Evolutionary conservation across 768 basidiomycete genomes (phyloP), one percentile per base, ranked within the genome.

Genomic region (Macrolepiota dolichaula): DNA sequence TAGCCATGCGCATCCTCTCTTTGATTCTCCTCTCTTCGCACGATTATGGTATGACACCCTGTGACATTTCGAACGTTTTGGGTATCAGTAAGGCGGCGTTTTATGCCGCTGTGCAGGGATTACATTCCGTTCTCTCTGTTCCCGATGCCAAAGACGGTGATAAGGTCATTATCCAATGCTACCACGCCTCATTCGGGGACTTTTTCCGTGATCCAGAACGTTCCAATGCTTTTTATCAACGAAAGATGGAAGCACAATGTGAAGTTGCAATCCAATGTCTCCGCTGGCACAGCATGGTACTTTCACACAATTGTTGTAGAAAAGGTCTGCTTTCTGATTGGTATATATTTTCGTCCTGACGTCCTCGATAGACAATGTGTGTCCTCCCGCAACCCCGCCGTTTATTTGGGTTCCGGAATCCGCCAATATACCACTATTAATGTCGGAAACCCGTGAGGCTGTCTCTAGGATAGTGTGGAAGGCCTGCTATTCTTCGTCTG

Each of bases 101-200:
- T 15, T 50, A 50, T 17, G 22, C 47, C 22, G 22, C 47, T 19
- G 47, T 50, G 10, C 47, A 27, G 22, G 47, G 47, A 22, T 27
- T 50, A 9, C 47, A 50, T 11, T 50, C 47, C 5, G 47, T 50
- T 22, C 24, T 50, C 13, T n/a, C 12, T 24, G 22, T 50, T 19
- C 47, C 47, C n/a, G 27, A 50, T 24, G 47, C 47, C 10, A 22
- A 50, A 9, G n/a, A 50, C 22, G 47, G 40, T 17, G 17, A 42
- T n/a, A n/a, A 42, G 40, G n/a, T 17, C 15, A 6, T 9, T n/a
- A 22, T 49, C 46, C 22, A 22, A 25, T 59, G 51, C 36, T 42
- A 51, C 37, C 57, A 59, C 10, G 57, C 57, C 6, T 59, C 57
- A 9, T 59, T 59, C 35, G 15, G 36, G n/a, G 56, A 59, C 11